Evolutionary conservation across 768 basidiomycete species (phyloP).

Genomic region (Macrolepiota fuliginosa): DNA sequence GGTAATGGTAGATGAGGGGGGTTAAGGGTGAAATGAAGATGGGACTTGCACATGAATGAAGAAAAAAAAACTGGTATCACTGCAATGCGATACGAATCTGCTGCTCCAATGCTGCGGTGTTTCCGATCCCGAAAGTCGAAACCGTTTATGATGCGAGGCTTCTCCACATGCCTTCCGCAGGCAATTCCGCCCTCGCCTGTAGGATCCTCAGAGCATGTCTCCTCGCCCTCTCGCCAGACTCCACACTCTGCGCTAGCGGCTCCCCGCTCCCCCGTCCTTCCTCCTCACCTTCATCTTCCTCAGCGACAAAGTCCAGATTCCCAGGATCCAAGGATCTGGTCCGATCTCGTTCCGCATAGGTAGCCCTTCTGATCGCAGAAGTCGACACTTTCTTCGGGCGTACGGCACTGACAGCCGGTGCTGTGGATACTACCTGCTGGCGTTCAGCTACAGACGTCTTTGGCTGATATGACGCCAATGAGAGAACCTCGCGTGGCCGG

Average conservation of each 20-base stretch:
- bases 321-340: constrained; percentile 67
- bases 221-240: constrained; percentile 46
- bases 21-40: not conserved
- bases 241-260: constrained; percentile 19
- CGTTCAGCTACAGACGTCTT: constrained; percentile 39
- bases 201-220: constrained; percentile 67
- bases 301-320: constrained; percentile 54
- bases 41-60: constrained; percentile 2
- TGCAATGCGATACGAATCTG: not conserved
- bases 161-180: constrained; percentile 77
- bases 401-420: constrained; percentile 22
- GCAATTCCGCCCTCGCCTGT: constrained; percentile 64
- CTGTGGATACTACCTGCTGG: constrained; percentile 26
- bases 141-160: constrained; percentile 51
- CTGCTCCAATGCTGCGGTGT: not conserved
- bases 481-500: constrained; percentile 36
- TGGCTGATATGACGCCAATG: constrained; percentile 57
- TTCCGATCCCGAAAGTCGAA: not conserved
- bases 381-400: constrained; percentile 35
- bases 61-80: constrained; percentile 9
- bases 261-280: constrained; percentile 20
- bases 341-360: constrained; percentile 70
- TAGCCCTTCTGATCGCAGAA: constrained; percentile 52
- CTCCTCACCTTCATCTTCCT: constrained; percentile 48
- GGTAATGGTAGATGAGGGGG: not conserved